A percentile compares a stretch with the other conserved stretches of the same genome.
phyloP scores from a whole-genome alignment of 345 rosid genomes.

The Hypericum androsaemum region DNA sequence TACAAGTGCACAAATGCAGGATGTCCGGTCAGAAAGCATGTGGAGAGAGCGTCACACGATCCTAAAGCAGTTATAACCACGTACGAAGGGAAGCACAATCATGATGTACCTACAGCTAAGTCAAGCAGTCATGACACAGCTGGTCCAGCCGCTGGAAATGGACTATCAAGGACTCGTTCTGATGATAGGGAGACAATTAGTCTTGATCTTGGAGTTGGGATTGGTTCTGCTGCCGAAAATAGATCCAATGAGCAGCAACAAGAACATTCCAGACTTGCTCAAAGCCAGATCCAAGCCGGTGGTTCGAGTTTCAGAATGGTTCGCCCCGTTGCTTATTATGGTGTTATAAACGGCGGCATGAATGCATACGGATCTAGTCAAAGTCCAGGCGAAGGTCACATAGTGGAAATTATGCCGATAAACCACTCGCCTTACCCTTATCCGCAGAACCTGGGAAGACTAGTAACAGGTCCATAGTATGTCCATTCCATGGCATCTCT shows the following conservation, averaged over 20 bases:
- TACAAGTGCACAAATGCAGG: conserved; percentile 93
- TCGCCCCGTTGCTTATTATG: conserved; percentile 45
- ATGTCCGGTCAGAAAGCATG: conserved; percentile 94
- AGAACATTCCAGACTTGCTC: conserved; percentile 29
- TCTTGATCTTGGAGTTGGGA: conserved; percentile 95
- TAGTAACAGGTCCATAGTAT: conserved; percentile 59
- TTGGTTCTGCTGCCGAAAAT: conserved; percentile 40
- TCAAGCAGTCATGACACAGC: conserved; percentile 51
- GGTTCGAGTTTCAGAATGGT: conserved; percentile 40
- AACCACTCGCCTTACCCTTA: conserved; percentile 59
- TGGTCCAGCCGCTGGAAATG: conserved; percentile 32
- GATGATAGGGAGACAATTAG: conserved; percentile 61
- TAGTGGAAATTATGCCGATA: conserved; percentile 36
- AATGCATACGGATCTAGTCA: conserved; percentile 47
- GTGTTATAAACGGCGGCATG: conserved; percentile 43
- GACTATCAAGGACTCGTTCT: conserved; percentile 38
- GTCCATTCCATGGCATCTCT: too few relatives aligned
- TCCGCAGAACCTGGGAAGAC: conserved; percentile 65
- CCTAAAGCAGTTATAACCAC: conserved; percentile 97
- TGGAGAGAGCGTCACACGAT: conserved; percentile 98
- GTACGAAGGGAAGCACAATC: conserved; percentile 96
- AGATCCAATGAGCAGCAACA: conserved; percentile 33
- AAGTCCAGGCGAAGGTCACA: conserved; percentile 35
- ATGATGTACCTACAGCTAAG: conserved; percentile 79
- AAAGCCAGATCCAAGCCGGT: conserved; percentile 29